A percentile compares a stretch with the other conserved stretches of the same genome.
These are phyloP conservation scores for Coniosporium tulheliwenetii DNA, from an alignment of 2,329 filamentous ascomycete species.

Conservation along the genomic window DNA sequence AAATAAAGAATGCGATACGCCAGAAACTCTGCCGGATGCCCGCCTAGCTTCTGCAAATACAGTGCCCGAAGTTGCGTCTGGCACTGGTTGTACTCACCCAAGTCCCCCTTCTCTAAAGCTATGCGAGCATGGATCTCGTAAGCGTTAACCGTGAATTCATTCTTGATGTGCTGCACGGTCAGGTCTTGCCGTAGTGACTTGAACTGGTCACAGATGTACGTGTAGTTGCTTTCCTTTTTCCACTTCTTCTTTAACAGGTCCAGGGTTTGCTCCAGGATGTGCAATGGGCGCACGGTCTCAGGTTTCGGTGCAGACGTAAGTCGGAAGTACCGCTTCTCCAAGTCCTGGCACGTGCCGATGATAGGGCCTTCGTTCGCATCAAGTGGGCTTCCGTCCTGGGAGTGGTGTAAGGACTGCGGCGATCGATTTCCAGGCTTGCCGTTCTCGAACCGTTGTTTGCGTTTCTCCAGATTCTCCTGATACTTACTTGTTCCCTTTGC, in stretches of 20 bases:
- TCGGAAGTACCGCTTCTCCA: constrained; percentile 92
- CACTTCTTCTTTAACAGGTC: constrained; percentile 88
- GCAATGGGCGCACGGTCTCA: constrained; percentile 72
- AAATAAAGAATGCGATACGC: constrained; percentile 99
- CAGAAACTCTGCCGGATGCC: constrained; percentile 90
- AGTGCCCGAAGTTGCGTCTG: constrained; percentile 92
- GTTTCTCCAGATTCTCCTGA: constrained; percentile 71
- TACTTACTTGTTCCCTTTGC: constrained; percentile 63
- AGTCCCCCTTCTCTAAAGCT: constrained; percentile 91
- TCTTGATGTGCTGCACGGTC: constrained; percentile 93
- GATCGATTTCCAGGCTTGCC: constrained; percentile 32
- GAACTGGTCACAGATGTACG: constrained; percentile 97
- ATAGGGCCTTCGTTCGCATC: constrained; percentile 47
- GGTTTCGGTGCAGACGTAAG: constrained; percentile 81
- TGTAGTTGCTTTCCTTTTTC: constrained; percentile 85
- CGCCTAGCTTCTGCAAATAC: constrained; percentile 74
- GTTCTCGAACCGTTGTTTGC: constrained; percentile 70
- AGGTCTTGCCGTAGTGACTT: constrained; percentile 96
- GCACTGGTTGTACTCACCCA: constrained; percentile 99
- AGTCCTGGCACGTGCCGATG: constrained; percentile 63
- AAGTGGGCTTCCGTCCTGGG: constrained; percentile 31
- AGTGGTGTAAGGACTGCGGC: constrained; percentile 25
- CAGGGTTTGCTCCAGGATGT: constrained; percentile 66
- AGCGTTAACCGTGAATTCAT: constrained; percentile 87
- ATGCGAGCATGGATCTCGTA: constrained; percentile 98